Evolutionary conservation across 768 basidiomycete species (phyloP).

Genomic region (Cystoderma amianthinum): DNA sequence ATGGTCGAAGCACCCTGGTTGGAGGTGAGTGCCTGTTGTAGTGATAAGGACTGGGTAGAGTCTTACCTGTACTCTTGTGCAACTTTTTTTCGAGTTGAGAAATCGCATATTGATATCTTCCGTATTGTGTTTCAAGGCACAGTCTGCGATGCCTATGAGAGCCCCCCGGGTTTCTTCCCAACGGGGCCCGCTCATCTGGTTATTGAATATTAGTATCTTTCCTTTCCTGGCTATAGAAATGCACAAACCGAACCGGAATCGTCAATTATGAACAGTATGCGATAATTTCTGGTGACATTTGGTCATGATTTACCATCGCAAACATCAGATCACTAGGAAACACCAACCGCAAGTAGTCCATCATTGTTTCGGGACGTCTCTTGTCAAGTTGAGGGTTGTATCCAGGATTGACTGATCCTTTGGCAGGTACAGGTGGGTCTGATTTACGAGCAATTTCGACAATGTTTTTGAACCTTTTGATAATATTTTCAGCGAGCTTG

Average conservation of each 20-base stretch:
- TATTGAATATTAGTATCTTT: no score
- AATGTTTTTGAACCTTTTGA: constrained; percentile 3
- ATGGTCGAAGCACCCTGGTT: no score
- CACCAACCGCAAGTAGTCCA: constrained; percentile 16
- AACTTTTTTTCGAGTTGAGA: constrained; percentile 11
- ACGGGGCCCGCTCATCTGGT: constrained; percentile 13
- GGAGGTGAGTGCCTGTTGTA: no score
- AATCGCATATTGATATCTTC: constrained; percentile 18
- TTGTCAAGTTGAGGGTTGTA: constrained; percentile 18
- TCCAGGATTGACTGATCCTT: constrained; percentile 11
- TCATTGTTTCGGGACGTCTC: constrained; percentile 15
- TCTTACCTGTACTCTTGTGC: not conserved
- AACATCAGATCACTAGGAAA: not conserved
- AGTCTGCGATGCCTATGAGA: constrained; percentile 19
- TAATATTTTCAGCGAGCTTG: constrained; percentile 5
- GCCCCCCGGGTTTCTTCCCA: constrained; percentile 20
- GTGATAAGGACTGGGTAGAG: no score
- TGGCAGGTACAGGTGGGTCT: constrained; percentile 12
- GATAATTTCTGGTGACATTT: constrained; percentile 13
- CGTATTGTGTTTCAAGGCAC: constrained; percentile 16
- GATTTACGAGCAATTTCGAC: constrained; percentile 6
- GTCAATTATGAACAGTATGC: constrained; percentile 20
- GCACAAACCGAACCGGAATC: constrained; percentile 20
- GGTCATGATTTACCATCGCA: not conserved
- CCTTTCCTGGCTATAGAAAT: no score